phyloP scores from a whole-genome alignment of 352 stramenopile genomes.

The Pythium periplocum region DNA sequence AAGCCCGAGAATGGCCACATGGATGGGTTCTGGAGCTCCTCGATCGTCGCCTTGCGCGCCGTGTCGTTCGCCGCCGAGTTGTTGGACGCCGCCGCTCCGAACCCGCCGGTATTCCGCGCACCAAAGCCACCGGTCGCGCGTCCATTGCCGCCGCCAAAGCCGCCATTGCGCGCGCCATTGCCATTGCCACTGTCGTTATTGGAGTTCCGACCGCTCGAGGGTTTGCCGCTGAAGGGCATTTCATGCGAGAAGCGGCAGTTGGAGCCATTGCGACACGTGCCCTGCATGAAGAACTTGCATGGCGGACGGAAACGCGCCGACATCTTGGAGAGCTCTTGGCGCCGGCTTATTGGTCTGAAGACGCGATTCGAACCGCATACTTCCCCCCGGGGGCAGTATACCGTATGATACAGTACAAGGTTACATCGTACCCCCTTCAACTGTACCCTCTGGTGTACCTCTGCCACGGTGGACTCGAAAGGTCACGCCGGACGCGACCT shows the following conservation, averaged over 20 bases:
- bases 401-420: too few species aligned
- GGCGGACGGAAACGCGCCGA: conserved; percentile 21
- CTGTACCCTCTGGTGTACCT: too few species aligned
- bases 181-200: conserved; percentile 1
- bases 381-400: too few species aligned
- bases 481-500: too few species aligned
- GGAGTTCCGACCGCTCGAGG: conserved; percentile 11
- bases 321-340: conserved; percentile 3
- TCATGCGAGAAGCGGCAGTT: conserved; percentile 65
- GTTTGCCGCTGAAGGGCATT: conserved; percentile 11
- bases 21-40: conserved; percentile 47
- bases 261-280: conserved; percentile 64
- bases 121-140: not conserved
- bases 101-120: not conserved
- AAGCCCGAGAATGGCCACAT: conserved; percentile 67
- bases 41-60: conserved; percentile 37
- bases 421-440: too few species aligned
- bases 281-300: conserved; percentile 71
- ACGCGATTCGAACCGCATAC: too few species aligned
- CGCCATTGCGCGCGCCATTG: conserved; percentile 4
- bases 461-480: too few species aligned
- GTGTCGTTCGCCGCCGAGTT: conserved; percentile 25
- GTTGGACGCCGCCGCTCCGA: not conserved
- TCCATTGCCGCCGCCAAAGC: conserved; percentile 4
- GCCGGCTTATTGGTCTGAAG: too few species aligned